Evolutionary conservation across 1,284 basidiomycete species (phyloP), one percentile per base, ranked within the genome.

Genomic region (Phlebopus sp.): DNA sequence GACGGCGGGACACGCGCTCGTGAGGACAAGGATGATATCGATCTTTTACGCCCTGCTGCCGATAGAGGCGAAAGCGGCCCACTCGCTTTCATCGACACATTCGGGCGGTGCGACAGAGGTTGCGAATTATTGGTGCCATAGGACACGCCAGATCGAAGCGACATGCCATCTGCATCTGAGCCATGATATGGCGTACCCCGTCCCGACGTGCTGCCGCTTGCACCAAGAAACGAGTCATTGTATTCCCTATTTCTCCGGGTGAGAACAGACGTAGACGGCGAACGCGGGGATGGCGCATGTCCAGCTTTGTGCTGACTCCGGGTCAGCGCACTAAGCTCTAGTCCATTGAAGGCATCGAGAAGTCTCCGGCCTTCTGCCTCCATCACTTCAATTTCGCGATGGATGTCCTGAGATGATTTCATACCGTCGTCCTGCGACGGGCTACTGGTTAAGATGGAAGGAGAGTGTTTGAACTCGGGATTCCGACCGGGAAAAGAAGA

Each of bases 281-380:
- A 64, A 15, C 49, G 64, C 25, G 61, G 66, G 37, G 59, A 39
- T 3, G 52, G 47, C 38, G 46, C 15, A 34, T 61, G 51, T 13
- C 54, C 54, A 4, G 72, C 69, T 41, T 62, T 68, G 41, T 74
- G 64, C 48, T 76, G 76, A 41, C 69, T 63, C 55, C 79, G 75
- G 4, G 83, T 81, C 44, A 86, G 64, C 13, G 82, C 76, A 36
- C 77, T 84, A 45, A 88, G 70, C 62, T 89, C 86, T 35, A 89
- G 69, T 13, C 84, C 86, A 56, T 81, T 84, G 62, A 89, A 88
- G 4, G 85, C 84, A 59, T 88, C 85, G 62, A 87, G 75, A 36
- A 89, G 63, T 44, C 83, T 72, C 51, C 74, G 74, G 13, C 78
- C 79, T 60, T 89, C 86, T 27, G 79, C 78, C 62, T 88, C 86